Base-by-base conservation (phyloP, 768 basidiomycete genomes). In the Heimioporus sp. region DNA sequence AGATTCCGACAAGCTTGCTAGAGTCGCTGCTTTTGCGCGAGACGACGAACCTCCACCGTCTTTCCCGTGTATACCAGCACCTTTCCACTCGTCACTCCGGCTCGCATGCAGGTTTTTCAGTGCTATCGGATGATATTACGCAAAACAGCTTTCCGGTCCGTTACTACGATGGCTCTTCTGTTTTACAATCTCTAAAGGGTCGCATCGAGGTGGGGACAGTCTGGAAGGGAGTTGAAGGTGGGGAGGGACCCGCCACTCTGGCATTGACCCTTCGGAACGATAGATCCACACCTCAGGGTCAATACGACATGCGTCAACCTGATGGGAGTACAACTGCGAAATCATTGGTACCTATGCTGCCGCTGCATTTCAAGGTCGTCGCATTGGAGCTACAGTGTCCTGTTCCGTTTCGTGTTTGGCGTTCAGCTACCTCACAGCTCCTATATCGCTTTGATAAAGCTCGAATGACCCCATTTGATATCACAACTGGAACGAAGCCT, bases 371-470 rank as follows among this genome's bases (percentile, higher is more conserved):
- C 37, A 38, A 38, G 9, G 54, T 59, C 0, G 58, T 67, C 7
- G 61, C 76, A 1, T 77, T 78, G 47, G 76, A 79, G 46, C 55
- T 76, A 7, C 43, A 46, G 10, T 66, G 66, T 37, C 77, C 77
- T 2, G 19, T 41, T 3, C 45, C 55, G 4, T 72, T 77, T 48
- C 53, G 61, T 16, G 55, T 70, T 19, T 79, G 77, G 77, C 66
- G 77, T 45, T 61, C 60, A 0, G 54, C 60, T 20, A 74, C 74
- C 1, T 72, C 66, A 47, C 49, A 51, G n/a, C 50, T 77, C 32
- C 57, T 74, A n/a, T 50, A 65, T 31, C n/a, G 9, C 69, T 73
- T 38, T 41, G 72, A 12, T 7, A 13, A 5, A 7, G 35, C 35
- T 9, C 13, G 35, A 35, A 7, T 35, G 11, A 11, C 15, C 5